Base-by-base conservation (phyloP, 768 basidiomycete genomes). In the Kwoniella shandongensis region DNA sequence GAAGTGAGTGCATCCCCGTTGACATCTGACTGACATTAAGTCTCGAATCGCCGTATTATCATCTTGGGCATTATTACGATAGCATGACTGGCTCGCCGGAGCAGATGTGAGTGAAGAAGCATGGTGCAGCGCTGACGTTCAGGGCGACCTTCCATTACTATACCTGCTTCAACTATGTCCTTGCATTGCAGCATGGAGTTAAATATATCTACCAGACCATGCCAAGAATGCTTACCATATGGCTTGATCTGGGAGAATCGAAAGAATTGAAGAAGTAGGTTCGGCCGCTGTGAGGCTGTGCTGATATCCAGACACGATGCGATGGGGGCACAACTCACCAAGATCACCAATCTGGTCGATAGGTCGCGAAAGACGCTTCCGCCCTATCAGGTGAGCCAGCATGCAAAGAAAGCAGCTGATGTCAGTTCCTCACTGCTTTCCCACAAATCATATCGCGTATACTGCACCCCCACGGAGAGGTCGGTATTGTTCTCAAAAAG, bases 201-300 rank as follows among this genome's bases (percentile, higher is more conserved):
- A 99, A 99, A 80, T 96, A 88, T 74, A 86, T 94, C 22, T 98
- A 94, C 74, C 94, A 94, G 73, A 91, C 91, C 0, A 85, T 99
- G 59, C 93, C 96, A 0, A 85, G 96, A 38, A 81, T 97, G 61
- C 81, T 99, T 8, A 98, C 92, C 0, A 83, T 99, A 27, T 99
- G 93, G 92, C 79, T 98, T 47, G 92, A 96, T 74, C 75, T 89
- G 57, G 91, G 87, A n/a, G 91, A 91, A 50, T 78, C 82, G n/a
- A 60, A 67, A 7, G 61, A 57, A 7, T 13, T 44, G 11, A 41
- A 27, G 36, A 58, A 50, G 69, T 63, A 41, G 18, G 55, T 58
- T 18, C 22, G 8, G 23, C 20, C 8, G 41, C 12, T 6, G 4
- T 42, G 36, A 13, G 20, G 2, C 38, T 1, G 13, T 22, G 39